Conservation (phyloP, 1,139 yeast genomes). For the Nadsonia starkeyi-henricii region DNA sequence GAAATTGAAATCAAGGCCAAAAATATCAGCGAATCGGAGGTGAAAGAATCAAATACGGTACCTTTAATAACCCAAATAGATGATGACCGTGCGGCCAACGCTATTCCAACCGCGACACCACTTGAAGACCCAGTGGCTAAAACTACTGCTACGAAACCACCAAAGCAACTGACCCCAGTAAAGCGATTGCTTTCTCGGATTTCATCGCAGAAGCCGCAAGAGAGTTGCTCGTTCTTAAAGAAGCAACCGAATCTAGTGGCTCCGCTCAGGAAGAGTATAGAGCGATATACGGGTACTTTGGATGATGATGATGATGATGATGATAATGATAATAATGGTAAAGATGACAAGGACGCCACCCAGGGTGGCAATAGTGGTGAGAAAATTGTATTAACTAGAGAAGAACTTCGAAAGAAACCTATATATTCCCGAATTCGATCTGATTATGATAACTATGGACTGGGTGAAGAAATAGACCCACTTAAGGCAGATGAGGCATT, state of each 20-base stretch:
- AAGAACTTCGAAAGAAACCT: not conserved
- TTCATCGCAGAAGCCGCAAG: not conserved
- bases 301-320: not conserved
- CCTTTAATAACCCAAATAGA: no score
- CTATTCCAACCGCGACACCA: no score
- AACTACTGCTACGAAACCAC: not conserved
- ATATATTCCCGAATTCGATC: not conserved
- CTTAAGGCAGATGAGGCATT: no score
- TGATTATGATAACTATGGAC: not conserved
- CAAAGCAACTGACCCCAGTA: not conserved
- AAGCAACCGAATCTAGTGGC: not conserved
- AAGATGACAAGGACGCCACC: not conserved
- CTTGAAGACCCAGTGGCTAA: no score
- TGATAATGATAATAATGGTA: not conserved
- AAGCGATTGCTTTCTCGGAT: not conserved
- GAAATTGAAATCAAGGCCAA: not conserved
- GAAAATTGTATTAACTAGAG: no score
- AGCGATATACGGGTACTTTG: not conserved
- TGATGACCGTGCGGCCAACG: no score
- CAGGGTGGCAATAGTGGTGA: no score
- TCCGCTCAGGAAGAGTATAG: not conserved
- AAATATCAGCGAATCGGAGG: no score
- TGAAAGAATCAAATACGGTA: no score
- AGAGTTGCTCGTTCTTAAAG: not conserved
- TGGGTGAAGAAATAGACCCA: no score